Evolutionary conservation across 2,329 filamentous ascomycete species (phyloP), one percentile per base, ranked within the genome.

Genomic region (Trichoderma sp.): DNA sequence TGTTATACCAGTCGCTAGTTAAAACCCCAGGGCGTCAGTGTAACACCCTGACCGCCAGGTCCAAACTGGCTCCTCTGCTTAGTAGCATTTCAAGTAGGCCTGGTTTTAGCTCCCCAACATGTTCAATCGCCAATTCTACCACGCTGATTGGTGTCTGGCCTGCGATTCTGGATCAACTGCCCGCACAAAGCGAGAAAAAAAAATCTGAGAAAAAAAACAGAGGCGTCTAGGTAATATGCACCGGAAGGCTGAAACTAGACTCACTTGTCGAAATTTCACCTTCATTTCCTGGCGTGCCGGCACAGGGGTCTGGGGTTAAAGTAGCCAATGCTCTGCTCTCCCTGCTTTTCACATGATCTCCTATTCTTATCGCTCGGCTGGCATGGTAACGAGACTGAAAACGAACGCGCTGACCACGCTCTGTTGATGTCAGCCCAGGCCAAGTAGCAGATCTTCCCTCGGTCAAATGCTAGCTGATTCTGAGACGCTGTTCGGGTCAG

Each of bases 341-440:
- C 63, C 63, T 66, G 63, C 40, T 58, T 66, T 43, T 29, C 53
- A 40, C 24, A 57, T 29, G 53, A 66, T 66, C 63, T 66, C 63
- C 63, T 66, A 66, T 66, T 66, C 63, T 66, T 58, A 66, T 58
- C 63, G 53, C 63, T 66, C 63, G 53, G 63, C 29, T 58, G 63
- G 37, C 27, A 16, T 65, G 62, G 62, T 43, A 57, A 35, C 52
- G 31, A 47, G 33, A 57, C 6, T n/a, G 52, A 49, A 40, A 57
- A 65, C 53, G 52, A 57, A 56, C 62, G n/a, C 35, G 53, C 62
- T 66, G 62, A 58, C 63, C 37, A 66, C 27, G 53, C 37, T 49
- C 21, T 31, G 37, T 66, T 58, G 40, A 66, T 66, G 63, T 66
- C 53, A 58, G 55, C 53, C 53, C 53, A 58, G 55, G 35, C 63